Evolutionary conservation across 73 alveolate species (phyloP), one percentile per base, ranked within the genome.

Genomic region (Stentor roeselii): DNA sequence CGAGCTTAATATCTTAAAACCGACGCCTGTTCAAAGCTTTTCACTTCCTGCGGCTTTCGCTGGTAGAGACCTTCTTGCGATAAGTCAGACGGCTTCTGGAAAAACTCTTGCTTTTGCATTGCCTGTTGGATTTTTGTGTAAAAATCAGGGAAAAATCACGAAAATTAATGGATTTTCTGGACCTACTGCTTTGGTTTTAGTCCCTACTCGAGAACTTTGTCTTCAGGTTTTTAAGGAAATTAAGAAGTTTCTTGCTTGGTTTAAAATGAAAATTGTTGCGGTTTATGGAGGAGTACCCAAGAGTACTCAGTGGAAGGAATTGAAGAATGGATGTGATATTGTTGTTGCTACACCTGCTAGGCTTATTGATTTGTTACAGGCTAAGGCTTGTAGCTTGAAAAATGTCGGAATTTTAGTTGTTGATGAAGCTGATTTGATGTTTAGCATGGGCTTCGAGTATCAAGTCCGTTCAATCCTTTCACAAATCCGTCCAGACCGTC

Each of bases 351-450:
- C 98, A 21, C 98, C 99, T 15, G 99, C 98, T 27, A 94, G 99
- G 86, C 86, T 96, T 34, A 95, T 91, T 67, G 99, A 96, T 60
- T 87, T 96, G 95, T 42, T 95, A 0, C 85, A 95, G 82, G 89
- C 94, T 83, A 92, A 93, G 39, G 92, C 93, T 3, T 91, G 94
- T 21, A 86, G 87, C 77, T 75, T 96, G 75, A 83, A 88, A 83
- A 94, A 95, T 89, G 91, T 95, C 80, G 88, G 95, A 0, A 92
- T 85, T 83, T 85, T 96, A 59, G 98, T 96, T 30, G 83, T 96
- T 27, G 99, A 96, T 90, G 99, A 96, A 87, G 98, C 98, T 39
- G 99, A 96, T 83, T 74, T 90, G 83, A 95, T 96, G 99, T 89
- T 96, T 76, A 91, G 91, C 75, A 88, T 95, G 93, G 98, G 98